phyloP scores from a whole-genome alignment of 768 basidiomycete species.

The Mrakia hoshinonis region DNA sequence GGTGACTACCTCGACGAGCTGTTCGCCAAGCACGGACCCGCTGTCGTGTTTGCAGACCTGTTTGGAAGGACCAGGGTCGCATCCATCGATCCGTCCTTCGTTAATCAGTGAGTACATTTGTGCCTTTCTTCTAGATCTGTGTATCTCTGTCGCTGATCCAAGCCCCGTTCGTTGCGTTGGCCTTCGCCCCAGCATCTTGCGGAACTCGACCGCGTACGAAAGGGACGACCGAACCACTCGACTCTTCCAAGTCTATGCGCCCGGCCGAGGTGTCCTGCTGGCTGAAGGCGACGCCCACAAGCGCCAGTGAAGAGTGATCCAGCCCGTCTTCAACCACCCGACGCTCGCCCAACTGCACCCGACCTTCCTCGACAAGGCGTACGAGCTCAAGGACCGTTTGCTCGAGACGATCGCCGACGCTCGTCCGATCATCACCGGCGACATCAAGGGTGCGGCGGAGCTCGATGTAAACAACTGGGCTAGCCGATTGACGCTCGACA shows the following conservation, averaged over 20 bases:
- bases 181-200: too few relatives aligned
- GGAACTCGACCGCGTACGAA: too few relatives aligned
- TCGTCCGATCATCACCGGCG: background rate
- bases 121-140: too few relatives aligned
- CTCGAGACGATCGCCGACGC: background rate
- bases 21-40: background rate
- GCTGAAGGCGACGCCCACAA: background rate
- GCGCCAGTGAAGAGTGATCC: background rate
- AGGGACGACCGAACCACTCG: too few relatives aligned
- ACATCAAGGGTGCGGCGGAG: background rate
- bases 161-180: too few relatives aligned
- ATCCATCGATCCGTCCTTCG: background rate
- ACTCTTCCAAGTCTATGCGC: background rate
- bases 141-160: too few relatives aligned
- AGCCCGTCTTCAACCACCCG: background rate
- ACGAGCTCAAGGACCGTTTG: background rate
- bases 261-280: background rate
- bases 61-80: background rate
- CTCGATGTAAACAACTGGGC: background rate
- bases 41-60: background rate
- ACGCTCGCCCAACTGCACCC: background rate
- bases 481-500: background rate
- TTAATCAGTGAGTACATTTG: background rate
- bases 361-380: background rate
- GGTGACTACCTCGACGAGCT: background rate